These are phyloP conservation scores for Epichloe gansuensis DNA, from an alignment of 2,329 filamentous ascomycete genomes.

Conservation along the genomic window DNA sequence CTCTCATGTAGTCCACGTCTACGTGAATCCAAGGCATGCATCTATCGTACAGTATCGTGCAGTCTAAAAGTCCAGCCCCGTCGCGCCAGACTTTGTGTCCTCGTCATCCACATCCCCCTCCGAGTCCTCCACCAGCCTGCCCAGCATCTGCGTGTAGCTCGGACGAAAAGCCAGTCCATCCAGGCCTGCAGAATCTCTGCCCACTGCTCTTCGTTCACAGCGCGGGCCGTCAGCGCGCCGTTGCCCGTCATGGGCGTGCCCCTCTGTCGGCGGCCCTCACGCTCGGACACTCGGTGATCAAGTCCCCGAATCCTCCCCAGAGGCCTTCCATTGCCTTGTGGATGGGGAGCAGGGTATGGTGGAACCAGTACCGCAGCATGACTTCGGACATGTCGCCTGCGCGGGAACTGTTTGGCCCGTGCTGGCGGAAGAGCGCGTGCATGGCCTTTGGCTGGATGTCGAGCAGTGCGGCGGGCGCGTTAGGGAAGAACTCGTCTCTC, in stretches of 20 bases:
- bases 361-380: constrained; percentile 30
- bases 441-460: constrained; percentile 53
- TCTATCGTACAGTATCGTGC: no score
- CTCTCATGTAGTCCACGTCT: no score
- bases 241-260: constrained; percentile 29
- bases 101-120: constrained; percentile 15
- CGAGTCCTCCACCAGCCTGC: constrained; percentile 23
- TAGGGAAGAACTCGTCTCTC: constrained; percentile 55
- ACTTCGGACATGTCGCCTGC: constrained; percentile 40
- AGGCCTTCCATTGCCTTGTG: constrained; percentile 35
- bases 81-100: constrained; percentile 12
- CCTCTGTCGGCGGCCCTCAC: constrained; percentile 35
- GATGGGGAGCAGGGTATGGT: constrained; percentile 31
- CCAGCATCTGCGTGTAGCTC: constrained; percentile 34
- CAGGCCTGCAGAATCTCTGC: constrained; percentile 47
- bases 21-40: no score
- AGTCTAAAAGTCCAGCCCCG: constrained; percentile 1
- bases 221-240: constrained; percentile 32
- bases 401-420: constrained; percentile 26
- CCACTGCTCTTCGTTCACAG: constrained; percentile 42
- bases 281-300: constrained; percentile 36
- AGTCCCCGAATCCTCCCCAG: constrained; percentile 47
- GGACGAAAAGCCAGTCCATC: constrained; percentile 53
- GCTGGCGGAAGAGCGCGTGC: constrained; percentile 34
- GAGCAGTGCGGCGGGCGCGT: constrained; percentile 43